Evolutionary conservation across 768 basidiomycete genomes (phyloP).

Genomic region (Boletus rufocinnamomeus): DNA sequence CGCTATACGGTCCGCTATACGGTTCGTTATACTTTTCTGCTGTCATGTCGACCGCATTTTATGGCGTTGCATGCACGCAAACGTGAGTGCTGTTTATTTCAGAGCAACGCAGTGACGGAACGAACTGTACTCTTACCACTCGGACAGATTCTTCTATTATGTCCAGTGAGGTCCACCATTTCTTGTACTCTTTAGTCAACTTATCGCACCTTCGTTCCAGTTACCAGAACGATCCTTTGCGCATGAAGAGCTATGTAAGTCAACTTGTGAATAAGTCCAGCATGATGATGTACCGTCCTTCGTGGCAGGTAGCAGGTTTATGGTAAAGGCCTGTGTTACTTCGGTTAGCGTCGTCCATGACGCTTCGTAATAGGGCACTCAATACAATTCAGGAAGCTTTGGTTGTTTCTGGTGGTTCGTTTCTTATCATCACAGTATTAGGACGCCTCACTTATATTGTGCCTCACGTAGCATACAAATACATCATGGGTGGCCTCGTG

Average conservation of each 20-base stretch:
- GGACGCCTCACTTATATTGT: neutral
- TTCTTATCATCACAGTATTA: neutral
- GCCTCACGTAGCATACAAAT: slow-evolving; percentile 8
- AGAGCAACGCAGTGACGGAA: neutral
- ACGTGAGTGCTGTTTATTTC: slow-evolving; percentile 6
- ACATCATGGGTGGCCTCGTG: neutral
- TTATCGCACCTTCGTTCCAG: neutral
- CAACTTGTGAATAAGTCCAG: neutral
- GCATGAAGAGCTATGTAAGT: slow-evolving; percentile 15
- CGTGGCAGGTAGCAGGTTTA: slow-evolving; percentile 13
- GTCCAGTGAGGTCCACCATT: neutral
- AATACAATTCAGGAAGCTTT: slow-evolving; percentile 18
- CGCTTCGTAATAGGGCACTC: slow-evolving; percentile 2
- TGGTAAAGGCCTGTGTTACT: neutral
- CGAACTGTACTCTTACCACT: neutral
- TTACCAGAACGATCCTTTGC: slow-evolving; percentile 4
- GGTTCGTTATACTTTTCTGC: slow-evolving; percentile 2
- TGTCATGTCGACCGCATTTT: slow-evolving; percentile 1
- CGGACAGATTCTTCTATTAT: slow-evolving; percentile 14
- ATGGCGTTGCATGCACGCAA: slow-evolving; percentile 13
- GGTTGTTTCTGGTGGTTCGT: slow-evolving; percentile 12
- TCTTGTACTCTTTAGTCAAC: neutral
- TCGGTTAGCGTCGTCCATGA: neutral
- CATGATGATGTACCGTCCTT: neutral
- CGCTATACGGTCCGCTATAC: neutral